Conservation (phyloP, 2,329 filamentous ascomycete species). For the Colletotrichum sp. region DNA sequence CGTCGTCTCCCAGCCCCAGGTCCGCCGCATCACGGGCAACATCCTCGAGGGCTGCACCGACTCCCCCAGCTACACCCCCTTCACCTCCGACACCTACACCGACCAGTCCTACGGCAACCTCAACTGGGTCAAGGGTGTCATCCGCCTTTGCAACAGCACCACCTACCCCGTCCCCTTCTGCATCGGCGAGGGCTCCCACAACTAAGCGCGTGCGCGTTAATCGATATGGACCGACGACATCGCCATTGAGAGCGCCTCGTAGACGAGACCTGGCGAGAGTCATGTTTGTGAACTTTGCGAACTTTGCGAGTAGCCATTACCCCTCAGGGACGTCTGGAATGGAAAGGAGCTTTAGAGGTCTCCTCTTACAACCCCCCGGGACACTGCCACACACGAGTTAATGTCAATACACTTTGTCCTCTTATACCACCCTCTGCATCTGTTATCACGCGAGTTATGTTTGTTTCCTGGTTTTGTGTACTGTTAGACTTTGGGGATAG, state of each 20-base stretch:
- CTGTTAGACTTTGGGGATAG: neutral
- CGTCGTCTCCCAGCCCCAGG: slow-evolving; percentile 41
- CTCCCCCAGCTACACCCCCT: slow-evolving; percentile 27
- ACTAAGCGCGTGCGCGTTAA: neutral
- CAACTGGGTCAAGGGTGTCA: slow-evolving; percentile 44
- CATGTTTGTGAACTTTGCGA: slow-evolving; percentile 1
- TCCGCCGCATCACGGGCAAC: slow-evolving; percentile 37
- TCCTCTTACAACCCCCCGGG: slow-evolving; percentile 2
- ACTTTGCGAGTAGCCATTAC: neutral
- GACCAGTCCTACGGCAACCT: slow-evolving; percentile 34
- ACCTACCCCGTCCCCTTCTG: slow-evolving; percentile 41
- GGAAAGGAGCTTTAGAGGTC: slow-evolving; percentile 10
- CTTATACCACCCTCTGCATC: slow-evolving; percentile 2
- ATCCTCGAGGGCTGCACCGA: slow-evolving; percentile 39
- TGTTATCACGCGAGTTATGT: slow-evolving; percentile 3
- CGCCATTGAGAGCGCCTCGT: neutral
- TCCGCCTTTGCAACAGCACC: slow-evolving; percentile 40
- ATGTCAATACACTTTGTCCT: slow-evolving; percentile 7
- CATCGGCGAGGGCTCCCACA: slow-evolving; percentile 33
- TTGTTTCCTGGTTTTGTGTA: neutral
- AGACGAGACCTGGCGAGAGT: neutral
- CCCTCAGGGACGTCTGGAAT: slow-evolving; percentile 15
- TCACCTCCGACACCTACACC: slow-evolving; percentile 38
- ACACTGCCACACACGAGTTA: slow-evolving; percentile 11
- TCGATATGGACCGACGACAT: neutral